A percentile compares a stretch with the other conserved stretches of the same genome.
phyloP scores from a whole-genome alignment of 495 filamentous ascomycete species.

The Penicillium goetzii region DNA sequence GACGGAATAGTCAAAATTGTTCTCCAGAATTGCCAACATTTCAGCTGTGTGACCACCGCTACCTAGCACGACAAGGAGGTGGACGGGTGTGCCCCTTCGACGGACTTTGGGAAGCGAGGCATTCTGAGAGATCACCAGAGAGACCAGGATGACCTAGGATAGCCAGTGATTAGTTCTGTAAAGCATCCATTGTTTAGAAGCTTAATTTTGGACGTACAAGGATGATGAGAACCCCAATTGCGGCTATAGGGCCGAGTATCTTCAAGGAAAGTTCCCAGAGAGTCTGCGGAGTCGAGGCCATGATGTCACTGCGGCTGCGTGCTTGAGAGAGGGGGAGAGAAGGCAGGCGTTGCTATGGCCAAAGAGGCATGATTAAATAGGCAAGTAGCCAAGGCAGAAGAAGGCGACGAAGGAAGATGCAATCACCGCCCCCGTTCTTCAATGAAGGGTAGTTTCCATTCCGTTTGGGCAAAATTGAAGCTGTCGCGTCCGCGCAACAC shows the following conservation, averaged over 20 bases:
- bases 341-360: conserved; percentile 5
- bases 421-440: neutral
- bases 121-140: conserved; percentile 41
- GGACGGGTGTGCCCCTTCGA: conserved; percentile 49
- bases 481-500: conserved; percentile 27
- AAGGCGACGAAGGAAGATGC: neutral
- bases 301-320: conserved; percentile 25
- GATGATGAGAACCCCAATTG: conserved; percentile 16
- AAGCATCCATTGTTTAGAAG: neutral
- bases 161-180: conserved; percentile 11
- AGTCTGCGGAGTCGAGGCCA: conserved; percentile 15
- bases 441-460: neutral
- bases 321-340: neutral
- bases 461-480: conserved; percentile 15
- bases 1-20: conserved; percentile 49
- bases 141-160: conserved; percentile 31
- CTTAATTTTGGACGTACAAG: conserved; percentile 22
- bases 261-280: conserved; percentile 15
- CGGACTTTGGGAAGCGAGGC: conserved; percentile 39
- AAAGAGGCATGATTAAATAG: conserved; percentile 4
- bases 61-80: conserved; percentile 82
- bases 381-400: neutral
- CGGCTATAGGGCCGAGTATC: conserved; percentile 15
- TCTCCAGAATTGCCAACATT: conserved; percentile 79
- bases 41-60: conserved; percentile 94